phyloP scores from a whole-genome alignment of 805 yeast genomes.

The Nakazawaea laoshanensis region DNA sequence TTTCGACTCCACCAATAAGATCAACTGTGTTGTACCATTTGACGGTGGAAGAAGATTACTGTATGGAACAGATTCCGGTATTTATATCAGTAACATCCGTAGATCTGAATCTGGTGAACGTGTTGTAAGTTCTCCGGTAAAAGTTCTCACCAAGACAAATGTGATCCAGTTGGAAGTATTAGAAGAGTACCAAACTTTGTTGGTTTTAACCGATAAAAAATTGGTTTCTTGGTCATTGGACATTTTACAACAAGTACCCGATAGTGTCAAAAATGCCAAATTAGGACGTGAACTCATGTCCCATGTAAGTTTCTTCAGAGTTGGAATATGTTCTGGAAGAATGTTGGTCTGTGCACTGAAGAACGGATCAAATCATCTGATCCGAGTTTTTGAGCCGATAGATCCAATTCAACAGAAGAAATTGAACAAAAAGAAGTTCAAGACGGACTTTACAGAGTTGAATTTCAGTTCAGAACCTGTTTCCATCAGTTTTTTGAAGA shows the following conservation, averaged over 20 bases:
- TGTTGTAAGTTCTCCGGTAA: constrained; percentile 62
- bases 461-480: constrained; percentile 84
- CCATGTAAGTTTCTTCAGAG: constrained; percentile 87
- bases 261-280: constrained; percentile 43
- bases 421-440: constrained; percentile 62
- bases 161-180: constrained; percentile 86
- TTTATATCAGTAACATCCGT: constrained; percentile 70
- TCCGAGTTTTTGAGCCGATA: constrained; percentile 82
- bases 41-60: constrained; percentile 89
- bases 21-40: constrained; percentile 87
- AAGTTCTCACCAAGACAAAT: constrained; percentile 64
- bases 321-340: constrained; percentile 87
- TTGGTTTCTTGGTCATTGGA: constrained; percentile 75
- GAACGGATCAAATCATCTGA: constrained; percentile 64
- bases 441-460: constrained; percentile 65
- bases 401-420: constrained; percentile 55
- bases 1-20: constrained; percentile 67
- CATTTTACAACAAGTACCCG: constrained; percentile 41
- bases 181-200: constrained; percentile 80
- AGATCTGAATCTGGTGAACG: constrained; percentile 38
- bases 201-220: constrained; percentile 76
- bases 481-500: constrained; percentile 81
- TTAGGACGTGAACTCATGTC: constrained; percentile 71
- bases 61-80: constrained; percentile 89
- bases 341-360: constrained; percentile 86